phyloP scores from a whole-genome alignment of 2,329 filamentous ascomycete genomes.

The Fusarium xyrophilum region DNA sequence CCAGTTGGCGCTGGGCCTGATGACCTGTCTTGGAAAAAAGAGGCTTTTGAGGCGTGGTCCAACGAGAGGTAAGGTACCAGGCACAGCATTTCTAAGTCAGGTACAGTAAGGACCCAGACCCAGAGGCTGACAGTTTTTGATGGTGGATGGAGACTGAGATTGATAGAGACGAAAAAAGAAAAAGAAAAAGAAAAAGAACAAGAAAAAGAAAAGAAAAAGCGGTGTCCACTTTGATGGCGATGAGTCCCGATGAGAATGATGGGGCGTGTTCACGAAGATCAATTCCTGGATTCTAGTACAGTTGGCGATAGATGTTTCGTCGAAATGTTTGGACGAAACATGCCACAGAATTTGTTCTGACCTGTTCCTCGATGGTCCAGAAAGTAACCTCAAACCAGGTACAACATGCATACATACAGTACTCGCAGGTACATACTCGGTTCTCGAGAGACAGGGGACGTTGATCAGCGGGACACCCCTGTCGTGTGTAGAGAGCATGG shows the following conservation, averaged over 20 bases:
- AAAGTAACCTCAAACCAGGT: conserved; percentile 13
- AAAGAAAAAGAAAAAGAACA: conserved; percentile 8
- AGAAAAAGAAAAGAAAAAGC: conserved; percentile 7
- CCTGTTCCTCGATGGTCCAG: neutral
- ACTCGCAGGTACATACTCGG: conserved; percentile 18
- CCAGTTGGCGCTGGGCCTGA: conserved; percentile 19
- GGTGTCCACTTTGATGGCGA: conserved; percentile 6
- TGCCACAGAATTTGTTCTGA: neutral
- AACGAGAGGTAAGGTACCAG: conserved; percentile 25
- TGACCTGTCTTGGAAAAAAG: conserved; percentile 16
- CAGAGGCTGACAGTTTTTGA: conserved; percentile 6
- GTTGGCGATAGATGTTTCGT: conserved; percentile 9
- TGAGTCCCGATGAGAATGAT: neutral
- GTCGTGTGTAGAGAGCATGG: conserved; percentile 23
- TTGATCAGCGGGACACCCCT: conserved; percentile 34
- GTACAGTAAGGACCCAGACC: conserved; percentile 17
- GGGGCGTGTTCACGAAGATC: neutral
- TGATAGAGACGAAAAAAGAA: neutral
- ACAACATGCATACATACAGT: too few species aligned
- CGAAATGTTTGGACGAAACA: conserved; percentile 12
- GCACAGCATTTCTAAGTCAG: conserved; percentile 20
- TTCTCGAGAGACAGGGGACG: conserved; percentile 22
- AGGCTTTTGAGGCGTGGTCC: conserved; percentile 21
- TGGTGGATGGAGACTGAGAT: too few species aligned
- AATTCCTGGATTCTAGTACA: neutral